Base-by-base conservation (phyloP, 495 filamentous ascomycete genomes). In the Tuber umbilicatum region DNA sequence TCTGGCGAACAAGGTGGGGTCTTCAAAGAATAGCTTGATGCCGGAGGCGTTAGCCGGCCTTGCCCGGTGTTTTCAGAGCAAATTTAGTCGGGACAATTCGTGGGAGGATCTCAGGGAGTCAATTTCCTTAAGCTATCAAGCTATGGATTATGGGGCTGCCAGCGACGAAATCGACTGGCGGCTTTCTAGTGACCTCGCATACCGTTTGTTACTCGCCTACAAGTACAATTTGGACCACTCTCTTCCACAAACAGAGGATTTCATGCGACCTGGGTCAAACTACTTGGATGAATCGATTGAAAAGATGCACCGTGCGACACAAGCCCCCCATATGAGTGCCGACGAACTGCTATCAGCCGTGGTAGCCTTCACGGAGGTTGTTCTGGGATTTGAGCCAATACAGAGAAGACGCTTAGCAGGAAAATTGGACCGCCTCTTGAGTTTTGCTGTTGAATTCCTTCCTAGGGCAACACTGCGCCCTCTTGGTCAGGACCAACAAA, bases 401-500 rank as follows among this genome's bases (percentile, higher is more conserved):
- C 23, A 10, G 47, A 55, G 47, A 21, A 55, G 47, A 23, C 2
- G 2, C 23, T 10, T 55, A 27, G 47, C 47, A 55, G 23, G 7
- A 9, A 55, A 23, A 27, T 55, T 55, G 7, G 47, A 55, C 14
- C 47, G 23, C 10, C 47, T 55, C 27, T 27, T 55, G 27, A 55
- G 23, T n/a, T 55, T 23, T 27, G 47, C 47, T 0, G 47, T 55
- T n/a, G 47, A 55, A 55, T 55, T 27, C 23, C 47, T 55, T 55
- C 47, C 47, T 9, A 1, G 47, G 47, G 47, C 23, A 27, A 27
- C 47, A 21, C 47, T 27, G 10, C 47, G 47, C 47, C n/a, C 47
- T 55, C 47, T 55, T 55, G 47, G 47, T 14, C 47, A 35, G 71
- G 82, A 83, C 67, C 76, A 76, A 73, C 82, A 82, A 47, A 39